Evolutionary conservation across 148 eudicot species (phyloP).

Genomic region (Camellia sinensis): DNA sequence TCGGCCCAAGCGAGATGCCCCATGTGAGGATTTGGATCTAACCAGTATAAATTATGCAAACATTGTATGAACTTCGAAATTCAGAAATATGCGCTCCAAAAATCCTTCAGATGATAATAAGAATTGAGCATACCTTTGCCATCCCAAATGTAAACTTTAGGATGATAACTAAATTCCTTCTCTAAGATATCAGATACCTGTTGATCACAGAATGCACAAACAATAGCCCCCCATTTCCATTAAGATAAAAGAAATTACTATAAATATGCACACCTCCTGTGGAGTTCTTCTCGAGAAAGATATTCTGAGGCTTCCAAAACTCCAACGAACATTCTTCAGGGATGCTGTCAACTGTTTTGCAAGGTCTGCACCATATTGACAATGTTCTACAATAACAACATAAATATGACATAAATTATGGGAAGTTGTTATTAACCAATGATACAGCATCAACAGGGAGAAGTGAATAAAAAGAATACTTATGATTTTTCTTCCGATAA

Average conservation of each 20-base stretch:
- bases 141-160: slow-evolving; percentile 79
- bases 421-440: neutral
- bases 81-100: neutral
- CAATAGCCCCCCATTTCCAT: neutral
- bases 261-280: slow-evolving; percentile 36
- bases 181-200: slow-evolving; percentile 65
- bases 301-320: slow-evolving; percentile 71
- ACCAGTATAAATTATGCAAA: slow-evolving; percentile 13
- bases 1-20: slow-evolving; percentile 92
- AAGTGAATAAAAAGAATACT: neutral
- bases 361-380: slow-evolving; percentile 80
- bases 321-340: slow-evolving; percentile 53
- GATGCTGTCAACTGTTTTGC: slow-evolving; percentile 59
- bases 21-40: slow-evolving; percentile 85
- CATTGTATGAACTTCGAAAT: neutral
- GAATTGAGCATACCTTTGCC: slow-evolving; percentile 61
- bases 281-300: slow-evolving; percentile 91
- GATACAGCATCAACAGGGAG: neutral
- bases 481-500: neutral
- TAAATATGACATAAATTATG: neutral
- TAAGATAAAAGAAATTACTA: neutral
- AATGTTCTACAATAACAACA: slow-evolving; percentile 43
- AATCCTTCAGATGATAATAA: neutral
- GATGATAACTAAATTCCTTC: slow-evolving; percentile 66
- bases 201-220: slow-evolving; percentile 7